Evolutionary conservation across 75 land plant species (phyloP), one percentile per base, ranked within the genome.

Genomic region (Sequoia sempervirens): DNA sequence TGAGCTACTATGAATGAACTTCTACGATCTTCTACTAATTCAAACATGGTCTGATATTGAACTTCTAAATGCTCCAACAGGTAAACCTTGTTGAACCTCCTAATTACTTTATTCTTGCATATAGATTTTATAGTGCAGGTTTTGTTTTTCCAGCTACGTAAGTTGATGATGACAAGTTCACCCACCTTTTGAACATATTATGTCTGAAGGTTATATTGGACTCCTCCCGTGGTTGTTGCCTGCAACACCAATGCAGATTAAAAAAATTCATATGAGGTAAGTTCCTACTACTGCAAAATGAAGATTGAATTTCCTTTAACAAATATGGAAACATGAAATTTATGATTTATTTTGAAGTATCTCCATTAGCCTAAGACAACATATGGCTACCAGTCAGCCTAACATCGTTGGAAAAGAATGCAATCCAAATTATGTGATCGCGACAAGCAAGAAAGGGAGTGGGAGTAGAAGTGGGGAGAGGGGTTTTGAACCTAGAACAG

Each of bases 111-210:
- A 7, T 23, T 72, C 75, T 72, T 34, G 17, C 37, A 72, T 13
- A 9, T 34, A 72, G 3, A 72, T 72, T 72, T 34, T 4, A 3
- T 72, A 32, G 13, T 12, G 11, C 1, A 17, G 1, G 32, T 72
- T 36, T 32, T 13, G 4, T 72, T 34, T 32, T 34, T 32, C 38
- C 1, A 13, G 15, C 34, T 13, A 8, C 4, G 38, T 72, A 72
- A 36, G 37, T 14, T 34, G 75, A 36, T 13, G 18, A 13, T 36
- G 38, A 72, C 15, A 53, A 53, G 54, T 72, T 32, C 38, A 56
- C 85, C 88, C 85, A 94, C 96, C 84, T 84, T 91, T 5, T 92
- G 87, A 50, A 91, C 91, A 89, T 94, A 94, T 80, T 94, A 94
- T 5, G 94, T 91, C 40, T 88, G 87, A 5, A 92, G 89, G 69